phyloP scores from a whole-genome alignment of 306 rosid genomes.

The Sicyos baderoa region DNA sequence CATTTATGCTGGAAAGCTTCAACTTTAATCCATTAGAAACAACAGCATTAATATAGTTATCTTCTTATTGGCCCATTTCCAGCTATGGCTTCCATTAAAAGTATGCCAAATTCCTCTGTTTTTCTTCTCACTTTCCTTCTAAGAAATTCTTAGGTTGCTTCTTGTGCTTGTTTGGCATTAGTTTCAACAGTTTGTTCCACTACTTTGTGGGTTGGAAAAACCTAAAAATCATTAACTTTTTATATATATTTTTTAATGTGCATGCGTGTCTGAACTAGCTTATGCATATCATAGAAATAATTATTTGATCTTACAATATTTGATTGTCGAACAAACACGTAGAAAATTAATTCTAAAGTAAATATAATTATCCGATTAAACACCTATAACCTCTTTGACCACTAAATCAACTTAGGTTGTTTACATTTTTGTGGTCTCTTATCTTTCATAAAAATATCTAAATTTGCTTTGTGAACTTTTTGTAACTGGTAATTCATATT shows the following conservation, averaged over 20 bases:
- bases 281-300: too few relatives aligned
- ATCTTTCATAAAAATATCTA: neutral
- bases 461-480: neutral
- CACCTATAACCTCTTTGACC: too few relatives aligned
- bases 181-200: slow-evolving; percentile 6
- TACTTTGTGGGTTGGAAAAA: neutral
- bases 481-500: neutral
- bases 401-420: too few relatives aligned
- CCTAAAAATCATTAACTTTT: neutral
- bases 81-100: neutral
- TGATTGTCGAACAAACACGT: too few relatives aligned
- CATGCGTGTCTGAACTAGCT: too few relatives aligned
- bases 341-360: too few relatives aligned
- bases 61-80: slow-evolving; percentile 4
- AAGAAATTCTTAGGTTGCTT: slow-evolving; percentile 6
- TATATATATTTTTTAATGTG: too few relatives aligned
- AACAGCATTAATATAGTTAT: neutral
- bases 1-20: slow-evolving; percentile 6
- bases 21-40: neutral
- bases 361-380: too few relatives aligned
- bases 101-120: neutral
- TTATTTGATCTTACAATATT: too few relatives aligned
- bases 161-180: neutral
- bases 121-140: neutral
- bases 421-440: neutral